Evolutionary conservation across 352 stramenopile species (phyloP).

Genomic region (Phytopythium cucurbitacearum): DNA sequence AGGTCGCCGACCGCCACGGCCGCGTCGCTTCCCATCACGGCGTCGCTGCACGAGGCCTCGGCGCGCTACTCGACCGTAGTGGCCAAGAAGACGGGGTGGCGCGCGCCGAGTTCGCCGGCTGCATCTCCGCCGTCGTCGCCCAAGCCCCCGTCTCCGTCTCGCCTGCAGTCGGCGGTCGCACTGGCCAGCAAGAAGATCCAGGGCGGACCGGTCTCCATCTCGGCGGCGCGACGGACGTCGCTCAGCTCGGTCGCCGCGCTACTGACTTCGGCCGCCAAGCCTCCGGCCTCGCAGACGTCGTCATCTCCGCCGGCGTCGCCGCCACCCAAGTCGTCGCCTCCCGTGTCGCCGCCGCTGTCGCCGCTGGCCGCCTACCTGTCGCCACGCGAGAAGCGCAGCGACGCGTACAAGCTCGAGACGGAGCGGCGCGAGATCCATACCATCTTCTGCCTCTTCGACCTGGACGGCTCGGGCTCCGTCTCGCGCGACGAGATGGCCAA

Average conservation of each 20-base stretch:
- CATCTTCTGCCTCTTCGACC: constrained; percentile 70
- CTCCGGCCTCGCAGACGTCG: constrained; percentile 6
- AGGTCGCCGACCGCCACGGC: constrained; percentile 1
- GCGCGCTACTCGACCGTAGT: constrained; percentile 21
- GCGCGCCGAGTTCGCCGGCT: constrained; percentile 8
- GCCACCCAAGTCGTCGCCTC: constrained; percentile 5
- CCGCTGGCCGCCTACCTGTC: constrained; percentile 42
- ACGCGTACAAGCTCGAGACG: constrained; percentile 54
- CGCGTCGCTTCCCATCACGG: constrained; percentile 23
- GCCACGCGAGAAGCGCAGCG: constrained; percentile 38
- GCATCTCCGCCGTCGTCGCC: constrained; percentile 5
- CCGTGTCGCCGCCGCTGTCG: constrained; percentile 35
- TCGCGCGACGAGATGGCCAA: constrained; percentile 59
- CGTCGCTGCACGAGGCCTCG: constrained; percentile 28
- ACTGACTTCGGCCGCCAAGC: constrained; percentile 13
- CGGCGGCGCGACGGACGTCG: neutral
- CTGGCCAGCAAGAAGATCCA: constrained; percentile 13
- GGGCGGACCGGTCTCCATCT: no score
- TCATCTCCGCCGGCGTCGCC: constrained; percentile 14
- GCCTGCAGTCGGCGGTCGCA: constrained; percentile 13
- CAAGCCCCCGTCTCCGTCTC: neutral
- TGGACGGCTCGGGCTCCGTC: constrained; percentile 52
- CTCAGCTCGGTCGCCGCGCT: neutral
- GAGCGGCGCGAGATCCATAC: constrained; percentile 66
- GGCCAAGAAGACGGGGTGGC: constrained; percentile 9